phyloP scores from a whole-genome alignment of 2,329 filamentous ascomycete species.

The Trichoderma aggressivum region DNA sequence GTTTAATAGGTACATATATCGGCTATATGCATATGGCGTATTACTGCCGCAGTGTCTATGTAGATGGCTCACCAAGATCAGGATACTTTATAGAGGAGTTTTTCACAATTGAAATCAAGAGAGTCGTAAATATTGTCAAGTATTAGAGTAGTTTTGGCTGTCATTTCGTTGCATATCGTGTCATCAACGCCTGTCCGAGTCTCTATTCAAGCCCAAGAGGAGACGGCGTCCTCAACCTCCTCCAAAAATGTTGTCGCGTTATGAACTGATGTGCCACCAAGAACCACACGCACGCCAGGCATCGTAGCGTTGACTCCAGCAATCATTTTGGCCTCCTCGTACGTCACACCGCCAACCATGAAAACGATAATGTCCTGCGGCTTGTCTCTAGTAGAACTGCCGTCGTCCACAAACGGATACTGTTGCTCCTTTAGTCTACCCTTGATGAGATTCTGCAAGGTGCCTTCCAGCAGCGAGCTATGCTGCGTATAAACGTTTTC shows the following conservation, averaged over 20 bases:
- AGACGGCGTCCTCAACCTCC: conserved; percentile 85
- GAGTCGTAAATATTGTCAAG: background rate
- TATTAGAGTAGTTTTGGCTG: background rate
- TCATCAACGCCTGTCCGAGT: conserved; percentile 24
- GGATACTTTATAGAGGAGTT: background rate
- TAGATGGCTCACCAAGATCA: background rate
- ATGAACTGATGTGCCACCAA: conserved; percentile 84
- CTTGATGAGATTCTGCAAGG: conserved; percentile 89
- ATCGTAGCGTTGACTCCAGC: conserved; percentile 91
- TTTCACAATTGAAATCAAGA: background rate
- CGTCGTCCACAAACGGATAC: conserved; percentile 91
- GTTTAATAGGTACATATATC: background rate
- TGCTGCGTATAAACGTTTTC: conserved; percentile 99
- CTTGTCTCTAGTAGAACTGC: conserved; percentile 84
- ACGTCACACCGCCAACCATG: conserved; percentile 88
- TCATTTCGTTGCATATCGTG: background rate
- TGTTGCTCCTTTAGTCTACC: conserved; percentile 80
- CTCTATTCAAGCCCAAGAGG: conserved; percentile 72
- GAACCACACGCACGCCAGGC: conserved; percentile 81
- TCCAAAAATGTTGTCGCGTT: conserved; percentile 87
- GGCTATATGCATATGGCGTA: conserved; percentile 14
- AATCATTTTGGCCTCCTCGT: conserved; percentile 95
- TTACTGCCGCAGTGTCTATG: background rate
- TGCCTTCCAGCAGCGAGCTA: conserved; percentile 80
- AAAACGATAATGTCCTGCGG: conserved; percentile 96